A percentile compares a stretch with the other conserved stretches of the same genome.
These are phyloP conservation scores for Isoetes taiwanensis DNA, from an alignment of 75 land plant genomes.

Conservation along the genomic window DNA sequence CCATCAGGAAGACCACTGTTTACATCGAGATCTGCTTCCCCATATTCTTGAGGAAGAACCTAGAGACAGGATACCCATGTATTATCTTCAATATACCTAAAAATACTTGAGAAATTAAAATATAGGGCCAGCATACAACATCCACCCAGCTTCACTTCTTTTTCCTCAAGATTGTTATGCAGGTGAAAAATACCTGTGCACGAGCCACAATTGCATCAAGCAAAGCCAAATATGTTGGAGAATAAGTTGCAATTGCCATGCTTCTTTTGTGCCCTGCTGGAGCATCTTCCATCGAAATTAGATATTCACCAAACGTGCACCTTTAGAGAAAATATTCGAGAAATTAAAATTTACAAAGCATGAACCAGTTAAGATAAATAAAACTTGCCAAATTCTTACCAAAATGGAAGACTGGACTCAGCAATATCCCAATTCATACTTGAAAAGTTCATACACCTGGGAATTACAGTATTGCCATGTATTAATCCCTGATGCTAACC, in stretches of 20 bases:
- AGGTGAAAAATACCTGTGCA: slow-evolving; percentile 71
- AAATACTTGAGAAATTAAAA: not conserved
- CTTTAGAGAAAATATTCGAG: slow-evolving; percentile 23
- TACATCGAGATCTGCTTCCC: slow-evolving; percentile 33
- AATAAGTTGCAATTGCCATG: slow-evolving; percentile 27
- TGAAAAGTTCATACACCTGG: slow-evolving; percentile 86
- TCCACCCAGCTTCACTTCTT: too few relatives aligned
- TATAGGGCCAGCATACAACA: not conserved
- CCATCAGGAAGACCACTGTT: slow-evolving; percentile 58
- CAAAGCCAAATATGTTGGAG: slow-evolving; percentile 57
- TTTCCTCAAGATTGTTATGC: too few relatives aligned
- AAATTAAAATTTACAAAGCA: not conserved
- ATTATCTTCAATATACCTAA: too few relatives aligned
- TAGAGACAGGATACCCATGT: not conserved
- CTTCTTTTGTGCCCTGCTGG: slow-evolving; percentile 21
- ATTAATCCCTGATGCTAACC: too few relatives aligned
- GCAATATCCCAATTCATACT: slow-evolving; percentile 90
- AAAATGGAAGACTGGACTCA: slow-evolving; percentile 87
- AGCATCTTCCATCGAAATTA: slow-evolving; percentile 34
- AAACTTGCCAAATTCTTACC: slow-evolving; percentile 31
- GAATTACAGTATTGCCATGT: too few relatives aligned
- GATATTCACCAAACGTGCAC: slow-evolving; percentile 66
- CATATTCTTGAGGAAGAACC: not conserved
- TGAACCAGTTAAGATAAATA: not conserved
- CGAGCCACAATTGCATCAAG: slow-evolving; percentile 68